Evolutionary conservation across 2,329 filamentous ascomycete species (phyloP), one percentile per base, ranked within the genome.

Genomic region (Pyrenophora tritici-repentis): DNA sequence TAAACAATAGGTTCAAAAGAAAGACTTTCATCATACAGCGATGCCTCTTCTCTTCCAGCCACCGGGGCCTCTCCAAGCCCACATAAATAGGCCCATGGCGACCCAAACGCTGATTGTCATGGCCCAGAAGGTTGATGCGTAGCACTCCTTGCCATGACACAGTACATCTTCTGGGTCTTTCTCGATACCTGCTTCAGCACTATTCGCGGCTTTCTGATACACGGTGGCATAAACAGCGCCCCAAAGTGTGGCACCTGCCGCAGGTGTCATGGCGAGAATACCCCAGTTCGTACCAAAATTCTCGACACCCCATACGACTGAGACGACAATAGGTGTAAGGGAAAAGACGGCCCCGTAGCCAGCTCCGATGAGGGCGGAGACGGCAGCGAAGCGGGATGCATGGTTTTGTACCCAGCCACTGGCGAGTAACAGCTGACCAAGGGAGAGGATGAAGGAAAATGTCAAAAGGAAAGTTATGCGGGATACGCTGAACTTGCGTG

Each of bases 201-300:
- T 70, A 13, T 75, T 74, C 0, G 86, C 86, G 1, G 83, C 88
- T 36, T 80, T 80, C 73, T 94, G 86, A 66, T 95, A 95, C 2
- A 90, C 86, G 0, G 80, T 83, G 5, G 89, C 90, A 72, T 97
- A 99, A n/a, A 97, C 78, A 0, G 94, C 73, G 0, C 92, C 91
- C 91, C 93, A 99, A 26, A 96, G 81, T 0, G 91, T 91, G 0
- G 93, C 91, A 0, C 93, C 94, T 0, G 89, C 76, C 0, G 94
- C 94, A 2, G 94, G 94, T 49, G 93, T 86, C 80, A 95, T 94
- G 35, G 92, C 91, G 6, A 97, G 86, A 55, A 97, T 92, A 8
- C 94, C 94, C 86, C 93, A 99, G 66, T 99, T 97, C 0, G 94
- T 99, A 50, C 91, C 94, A 70, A 99, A 97, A 72, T 97, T 99